phyloP scores from a whole-genome alignment of 2,329 filamentous ascomycete species.

The Diaporthe caulivora region DNA sequence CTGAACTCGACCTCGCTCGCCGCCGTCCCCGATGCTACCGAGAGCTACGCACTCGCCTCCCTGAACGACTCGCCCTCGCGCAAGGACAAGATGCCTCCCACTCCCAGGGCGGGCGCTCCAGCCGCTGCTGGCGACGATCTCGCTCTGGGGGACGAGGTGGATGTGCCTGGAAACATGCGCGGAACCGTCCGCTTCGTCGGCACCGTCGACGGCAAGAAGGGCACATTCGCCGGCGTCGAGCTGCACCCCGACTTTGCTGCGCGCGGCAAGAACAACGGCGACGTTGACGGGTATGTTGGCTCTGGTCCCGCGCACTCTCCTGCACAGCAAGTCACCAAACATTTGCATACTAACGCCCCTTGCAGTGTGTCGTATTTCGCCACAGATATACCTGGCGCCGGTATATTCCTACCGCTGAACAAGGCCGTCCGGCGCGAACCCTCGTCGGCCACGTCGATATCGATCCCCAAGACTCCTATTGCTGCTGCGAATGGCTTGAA shows the following conservation, averaged over 20 bases:
- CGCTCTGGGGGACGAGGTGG: slow-evolving; percentile 84
- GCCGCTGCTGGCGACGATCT: slow-evolving; percentile 64
- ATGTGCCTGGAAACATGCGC: slow-evolving; percentile 93
- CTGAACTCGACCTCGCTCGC: slow-evolving; percentile 74
- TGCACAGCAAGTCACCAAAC: neutral
- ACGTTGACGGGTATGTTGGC: slow-evolving; percentile 86
- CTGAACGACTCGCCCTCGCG: slow-evolving; percentile 56
- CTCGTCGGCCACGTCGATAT: slow-evolving; percentile 61
- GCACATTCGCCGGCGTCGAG: slow-evolving; percentile 93
- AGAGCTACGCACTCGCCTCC: slow-evolving; percentile 71
- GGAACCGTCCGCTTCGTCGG: slow-evolving; percentile 93
- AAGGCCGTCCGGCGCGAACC: slow-evolving; percentile 80
- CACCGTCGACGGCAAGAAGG: slow-evolving; percentile 87
- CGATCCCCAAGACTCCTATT: slow-evolving; percentile 76
- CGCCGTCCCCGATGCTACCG: slow-evolving; percentile 75
- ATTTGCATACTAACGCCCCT: slow-evolving; percentile 43
- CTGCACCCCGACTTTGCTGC: slow-evolving; percentile 82
- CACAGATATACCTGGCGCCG: slow-evolving; percentile 82
- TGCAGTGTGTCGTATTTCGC: slow-evolving; percentile 81
- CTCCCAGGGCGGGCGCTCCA: slow-evolving; percentile 58
- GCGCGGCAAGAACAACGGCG: slow-evolving; percentile 94
- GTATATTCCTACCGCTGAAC: slow-evolving; percentile 91
- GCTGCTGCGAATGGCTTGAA: slow-evolving; percentile 71
- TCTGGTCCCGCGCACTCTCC: slow-evolving; percentile 28
- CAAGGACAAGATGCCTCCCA: slow-evolving; percentile 59